phyloP scores from a whole-genome alignment of 2,329 filamentous ascomycete genomes.

The Ascocoryne sarcoides region DNA sequence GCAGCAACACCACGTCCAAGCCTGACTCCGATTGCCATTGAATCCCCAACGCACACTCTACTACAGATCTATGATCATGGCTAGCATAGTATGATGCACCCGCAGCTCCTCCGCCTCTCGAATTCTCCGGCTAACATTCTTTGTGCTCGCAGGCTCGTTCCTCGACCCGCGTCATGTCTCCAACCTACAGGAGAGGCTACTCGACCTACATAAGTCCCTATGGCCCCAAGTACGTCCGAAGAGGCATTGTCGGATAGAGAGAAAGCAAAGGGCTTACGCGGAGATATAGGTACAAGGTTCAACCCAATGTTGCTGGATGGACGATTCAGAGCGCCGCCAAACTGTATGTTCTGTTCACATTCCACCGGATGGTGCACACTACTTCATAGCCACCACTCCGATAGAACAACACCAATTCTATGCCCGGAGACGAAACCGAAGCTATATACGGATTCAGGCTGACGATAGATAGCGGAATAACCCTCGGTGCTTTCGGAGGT shows the following conservation, averaged over 20 bases:
- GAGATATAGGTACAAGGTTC: conserved; percentile 45
- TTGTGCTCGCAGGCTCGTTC: no score
- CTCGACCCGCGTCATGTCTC: no score
- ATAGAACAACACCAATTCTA: no score
- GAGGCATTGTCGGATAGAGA: not conserved
- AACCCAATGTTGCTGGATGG: conserved; percentile 46
- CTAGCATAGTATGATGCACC: no score
- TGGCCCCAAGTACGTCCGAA: conserved; percentile 51
- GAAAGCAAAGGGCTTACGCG: conserved; percentile 6
- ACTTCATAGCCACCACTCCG: no score
- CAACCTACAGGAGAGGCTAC: no score
- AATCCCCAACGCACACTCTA: not conserved
- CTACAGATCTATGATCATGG: conserved; percentile 13
- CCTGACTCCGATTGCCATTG: not conserved
- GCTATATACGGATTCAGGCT: no score
- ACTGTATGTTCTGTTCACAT: conserved; percentile 35
- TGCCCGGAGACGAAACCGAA: no score
- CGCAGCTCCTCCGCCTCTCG: no score
- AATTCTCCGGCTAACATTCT: no score
- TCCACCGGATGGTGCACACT: not conserved
- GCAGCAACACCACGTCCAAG: not conserved
- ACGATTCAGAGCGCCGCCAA: conserved; percentile 38
- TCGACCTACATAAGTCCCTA: conserved; percentile 50
- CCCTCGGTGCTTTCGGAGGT: conserved; percentile 45
- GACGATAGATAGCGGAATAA: conserved; percentile 39